These are phyloP conservation scores for Trametes cingulata DNA, from an alignment of 768 basidiomycete genomes.

Conservation along the genomic window DNA sequence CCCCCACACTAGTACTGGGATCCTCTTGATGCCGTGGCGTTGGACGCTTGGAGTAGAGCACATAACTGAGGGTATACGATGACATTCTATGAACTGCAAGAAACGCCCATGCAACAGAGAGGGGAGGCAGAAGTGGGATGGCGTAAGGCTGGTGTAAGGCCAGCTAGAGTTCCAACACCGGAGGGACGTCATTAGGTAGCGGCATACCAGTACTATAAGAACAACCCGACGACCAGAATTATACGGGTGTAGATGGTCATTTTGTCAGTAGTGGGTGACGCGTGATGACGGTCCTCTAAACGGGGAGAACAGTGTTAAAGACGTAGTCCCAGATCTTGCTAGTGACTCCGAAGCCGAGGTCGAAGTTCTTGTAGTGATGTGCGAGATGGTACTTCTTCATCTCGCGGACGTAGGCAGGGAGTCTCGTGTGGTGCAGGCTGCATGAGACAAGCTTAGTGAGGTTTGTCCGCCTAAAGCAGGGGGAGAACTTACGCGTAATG, in stretches of 20 bases:
- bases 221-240: constrained; percentile 3
- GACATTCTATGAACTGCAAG: constrained; percentile 3
- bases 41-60: no score
- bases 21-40: no score
- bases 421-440: constrained; percentile 81
- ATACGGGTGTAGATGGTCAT: not conserved
- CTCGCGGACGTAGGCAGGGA: constrained; percentile 83
- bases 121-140: not conserved
- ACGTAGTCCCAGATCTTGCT: constrained; percentile 96
- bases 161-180: not conserved
- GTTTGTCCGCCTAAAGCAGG: not conserved
- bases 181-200: constrained; percentile 5
- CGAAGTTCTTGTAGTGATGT: constrained; percentile 98
- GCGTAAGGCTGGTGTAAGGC: not conserved
- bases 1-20: no score
- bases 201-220: constrained; percentile 1
- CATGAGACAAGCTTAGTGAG: not conserved
- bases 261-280: not conserved
- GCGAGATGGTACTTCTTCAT: constrained; percentile 98
- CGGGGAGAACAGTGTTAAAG: constrained; percentile 78
- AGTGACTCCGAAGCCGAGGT: constrained; percentile 96
- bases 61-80: not conserved
- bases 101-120: not conserved
- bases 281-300: constrained; percentile 28
- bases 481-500: constrained; percentile 77